Evolutionary conservation across 306 rosid species (phyloP).

Genomic region (Vachellia collinsii): DNA sequence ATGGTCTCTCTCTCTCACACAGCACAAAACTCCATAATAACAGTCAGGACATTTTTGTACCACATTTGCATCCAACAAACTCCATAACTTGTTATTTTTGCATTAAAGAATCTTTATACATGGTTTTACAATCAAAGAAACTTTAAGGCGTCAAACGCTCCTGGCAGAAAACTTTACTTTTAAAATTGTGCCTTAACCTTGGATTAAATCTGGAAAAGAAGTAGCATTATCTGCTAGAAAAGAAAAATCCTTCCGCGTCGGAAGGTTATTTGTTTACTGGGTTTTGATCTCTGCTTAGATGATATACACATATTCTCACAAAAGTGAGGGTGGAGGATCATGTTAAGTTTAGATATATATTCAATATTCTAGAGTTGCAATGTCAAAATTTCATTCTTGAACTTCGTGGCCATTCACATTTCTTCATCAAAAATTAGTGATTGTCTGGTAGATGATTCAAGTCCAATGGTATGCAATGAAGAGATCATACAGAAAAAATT

Average conservation of each 20-base stretch:
- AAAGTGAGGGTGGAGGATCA: slow-evolving; percentile 48
- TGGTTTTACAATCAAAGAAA: background rate
- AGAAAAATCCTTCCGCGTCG: background rate
- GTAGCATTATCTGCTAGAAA: background rate
- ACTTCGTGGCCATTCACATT: slow-evolving; percentile 44
- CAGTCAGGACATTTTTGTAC: too few species aligned
- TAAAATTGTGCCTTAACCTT: too few species aligned
- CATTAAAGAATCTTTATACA: too few species aligned
- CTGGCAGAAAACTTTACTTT: too few species aligned
- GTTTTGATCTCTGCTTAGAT: background rate
- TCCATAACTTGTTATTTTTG: too few species aligned
- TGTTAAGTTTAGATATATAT: slow-evolving; percentile 38
- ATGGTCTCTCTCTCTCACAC: too few species aligned
- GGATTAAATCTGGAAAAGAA: background rate
- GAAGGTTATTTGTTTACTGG: background rate
- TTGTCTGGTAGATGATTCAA: slow-evolving; percentile 30
- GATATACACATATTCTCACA: slow-evolving; percentile 11
- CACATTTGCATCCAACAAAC: too few species aligned
- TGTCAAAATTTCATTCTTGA: slow-evolving; percentile 31
- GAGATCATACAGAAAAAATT: slow-evolving; percentile 27
- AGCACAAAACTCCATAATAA: too few species aligned
- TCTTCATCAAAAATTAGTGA: slow-evolving; percentile 34
- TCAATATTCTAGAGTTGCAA: slow-evolving; percentile 31
- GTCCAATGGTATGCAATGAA: slow-evolving; percentile 46
- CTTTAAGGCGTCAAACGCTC: background rate